Conservation (phyloP, 129 eudicot genomes). For the Smallanthus sonchifolius region DNA sequence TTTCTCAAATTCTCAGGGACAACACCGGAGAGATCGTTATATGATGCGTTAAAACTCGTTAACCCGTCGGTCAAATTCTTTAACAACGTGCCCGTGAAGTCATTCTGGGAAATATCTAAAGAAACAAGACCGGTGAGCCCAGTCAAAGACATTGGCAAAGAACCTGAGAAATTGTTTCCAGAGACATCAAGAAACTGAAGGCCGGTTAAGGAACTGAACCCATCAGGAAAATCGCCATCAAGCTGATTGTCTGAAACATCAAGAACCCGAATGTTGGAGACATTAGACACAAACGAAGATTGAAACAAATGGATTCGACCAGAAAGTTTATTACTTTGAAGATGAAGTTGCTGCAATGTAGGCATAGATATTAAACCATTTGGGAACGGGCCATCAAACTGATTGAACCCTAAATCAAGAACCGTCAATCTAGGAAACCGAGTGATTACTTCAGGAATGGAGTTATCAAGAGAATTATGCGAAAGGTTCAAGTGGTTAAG, state of each 20-base stretch:
- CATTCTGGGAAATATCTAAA: conserved; percentile 71
- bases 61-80: conserved; percentile 53
- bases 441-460: conserved; percentile 64
- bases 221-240: conserved; percentile 66
- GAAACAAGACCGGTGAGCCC: conserved; percentile 48
- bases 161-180: conserved; percentile 79
- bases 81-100: conserved; percentile 70
- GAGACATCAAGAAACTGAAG: conserved; percentile 65
- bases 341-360: conserved; percentile 78
- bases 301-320: conserved; percentile 59
- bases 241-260: conserved; percentile 78
- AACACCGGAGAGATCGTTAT: conserved; percentile 85
- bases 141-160: conserved; percentile 65
- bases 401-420: conserved; percentile 87
- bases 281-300: conserved; percentile 34
- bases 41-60: conserved; percentile 75
- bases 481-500: conserved; percentile 80
- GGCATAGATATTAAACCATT: conserved; percentile 55
- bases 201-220: conserved; percentile 52
- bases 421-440: conserved; percentile 63
- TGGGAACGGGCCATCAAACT: conserved; percentile 60
- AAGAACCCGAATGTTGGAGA: conserved; percentile 57
- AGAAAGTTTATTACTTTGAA: conserved; percentile 50
- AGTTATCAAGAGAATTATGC: conserved; percentile 52
- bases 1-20: conserved; percentile 87